Base-by-base conservation (phyloP, 495 filamentous ascomycete species). In the Penicillium paradoxum region DNA sequence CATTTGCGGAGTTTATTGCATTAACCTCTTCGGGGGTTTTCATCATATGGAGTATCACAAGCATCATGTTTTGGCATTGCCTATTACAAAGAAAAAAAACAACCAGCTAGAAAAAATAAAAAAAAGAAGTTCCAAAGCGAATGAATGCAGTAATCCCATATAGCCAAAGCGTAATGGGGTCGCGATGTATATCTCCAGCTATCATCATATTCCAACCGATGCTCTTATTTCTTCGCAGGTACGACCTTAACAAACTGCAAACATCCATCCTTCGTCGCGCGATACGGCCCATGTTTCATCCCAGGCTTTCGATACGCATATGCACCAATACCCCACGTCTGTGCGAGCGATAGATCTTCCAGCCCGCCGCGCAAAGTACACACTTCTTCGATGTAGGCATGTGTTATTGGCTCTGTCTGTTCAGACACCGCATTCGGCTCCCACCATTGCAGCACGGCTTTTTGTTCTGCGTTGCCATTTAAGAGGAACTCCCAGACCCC, bases 301-400 rank as follows among this genome's bases (percentile, higher is more conserved):
- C 58, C 55, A 6, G 61, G 61, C 3, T 49, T 9, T 2, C 61
- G 58, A 53, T 61, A 64, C 6, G 56, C 58, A 55, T 62, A 67
- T 7, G 58, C 54, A 14, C 63, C 63, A 18, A 63, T 53, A 9
- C 58, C 45, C 64, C 64, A 66, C 6, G 57, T 11, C 27, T 59
- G 25, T 9, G 34, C 22, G 4, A 64, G 54, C n/a, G 50, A 44
- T 7, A 66, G 48, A 49, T 66, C 64, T 37, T 62, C 48, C 29
- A 66, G 40, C 15, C 57, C 54, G 5, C 64, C 64, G 15, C 58
- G 49, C n/a, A 66, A 18, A 22, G 59, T 58, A 36, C 61, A 66
- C 18, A 66, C 64, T 29, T 66, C 64, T 47, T 66, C 64, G 17
- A 54, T 51, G 46, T 55, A 66, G 11, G 63, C 44, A 29, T 66